Evolutionary conservation across 495 filamentous ascomycete species (phyloP).

Genomic region (Penicillium bialowiezense): DNA sequence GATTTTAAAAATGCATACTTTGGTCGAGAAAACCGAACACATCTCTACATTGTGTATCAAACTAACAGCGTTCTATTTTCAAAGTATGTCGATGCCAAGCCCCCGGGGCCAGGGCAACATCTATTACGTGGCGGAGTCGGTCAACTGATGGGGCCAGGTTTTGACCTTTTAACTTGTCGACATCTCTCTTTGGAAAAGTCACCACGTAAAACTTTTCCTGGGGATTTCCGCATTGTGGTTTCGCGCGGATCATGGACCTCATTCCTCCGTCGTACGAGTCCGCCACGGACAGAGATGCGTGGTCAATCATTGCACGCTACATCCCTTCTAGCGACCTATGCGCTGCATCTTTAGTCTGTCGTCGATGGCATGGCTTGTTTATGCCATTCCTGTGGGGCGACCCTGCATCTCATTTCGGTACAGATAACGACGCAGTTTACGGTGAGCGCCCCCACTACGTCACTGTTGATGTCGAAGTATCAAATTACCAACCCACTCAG

Average conservation of each 20-base stretch:
- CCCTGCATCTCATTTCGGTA: slow-evolving; percentile 62
- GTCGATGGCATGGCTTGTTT: slow-evolving; percentile 58
- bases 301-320: slow-evolving; percentile 61
- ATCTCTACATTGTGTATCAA: too few species aligned
- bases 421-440: slow-evolving; percentile 61
- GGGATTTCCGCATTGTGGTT: background rate
- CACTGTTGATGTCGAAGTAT: background rate
- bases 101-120: background rate
- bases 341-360: slow-evolving; percentile 55
- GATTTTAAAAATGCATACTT: too few species aligned
- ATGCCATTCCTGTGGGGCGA: slow-evolving; percentile 64
- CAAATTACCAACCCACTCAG: slow-evolving; percentile 24
- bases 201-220: too few species aligned
- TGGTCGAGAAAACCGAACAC: too few species aligned
- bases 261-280: slow-evolving; percentile 59
- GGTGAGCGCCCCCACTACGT: slow-evolving; percentile 31
- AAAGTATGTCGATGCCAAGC: background rate
- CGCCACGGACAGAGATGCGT: slow-evolving; percentile 56
- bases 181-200: background rate
- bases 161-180: background rate
- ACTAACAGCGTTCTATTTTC: too few species aligned
- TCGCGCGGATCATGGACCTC: slow-evolving; percentile 42
- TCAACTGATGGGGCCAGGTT: slow-evolving; percentile 3
- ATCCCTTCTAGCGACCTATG: slow-evolving; percentile 58
- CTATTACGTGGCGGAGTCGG: slow-evolving; percentile 11